phyloP scores from a whole-genome alignment of 1,284 basidiomycete genomes.

The Apiotrichum akiyoshidainum region DNA sequence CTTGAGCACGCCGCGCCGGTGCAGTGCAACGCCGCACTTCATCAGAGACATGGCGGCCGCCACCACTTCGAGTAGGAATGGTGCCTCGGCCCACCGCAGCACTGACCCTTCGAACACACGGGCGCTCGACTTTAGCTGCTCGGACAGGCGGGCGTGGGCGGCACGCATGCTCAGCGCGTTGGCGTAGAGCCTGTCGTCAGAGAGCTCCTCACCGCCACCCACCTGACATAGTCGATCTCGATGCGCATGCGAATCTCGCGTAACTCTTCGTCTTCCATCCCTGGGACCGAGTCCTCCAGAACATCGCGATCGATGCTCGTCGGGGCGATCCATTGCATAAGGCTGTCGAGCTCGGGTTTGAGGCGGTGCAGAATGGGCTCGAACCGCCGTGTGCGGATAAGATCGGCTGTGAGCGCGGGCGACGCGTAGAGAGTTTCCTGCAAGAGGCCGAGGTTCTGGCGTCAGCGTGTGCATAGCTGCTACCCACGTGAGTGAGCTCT shows the following conservation, averaged over 20 bases:
- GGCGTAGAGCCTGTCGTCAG: constrained; percentile 18
- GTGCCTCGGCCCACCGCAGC: constrained; percentile 10
- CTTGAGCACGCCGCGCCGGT: not conserved
- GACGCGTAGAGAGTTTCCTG: constrained; percentile 18
- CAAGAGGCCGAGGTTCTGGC: constrained; percentile 6
- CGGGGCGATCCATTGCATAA: constrained; percentile 10
- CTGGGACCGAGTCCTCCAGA: constrained; percentile 8
- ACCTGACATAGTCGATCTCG: constrained; percentile 27
- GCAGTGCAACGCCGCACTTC: constrained; percentile 3
- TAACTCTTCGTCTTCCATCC: constrained; percentile 18
- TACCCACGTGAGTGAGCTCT: constrained; percentile 8
- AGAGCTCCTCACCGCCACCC: not conserved
- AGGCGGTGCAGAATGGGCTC: constrained; percentile 22
- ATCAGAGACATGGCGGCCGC: constrained; percentile 4
- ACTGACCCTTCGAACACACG: not conserved
- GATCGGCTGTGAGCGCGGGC: constrained; percentile 20
- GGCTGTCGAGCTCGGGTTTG: constrained; percentile 24
- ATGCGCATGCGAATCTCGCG: constrained; percentile 21
- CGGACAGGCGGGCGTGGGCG: constrained; percentile 8
- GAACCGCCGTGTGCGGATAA: constrained; percentile 23
- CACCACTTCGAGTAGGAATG: constrained; percentile 11
- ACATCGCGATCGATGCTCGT: not conserved
- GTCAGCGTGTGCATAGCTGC: not conserved
- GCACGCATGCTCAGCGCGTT: constrained; percentile 26
- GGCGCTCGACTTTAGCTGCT: no score